Evolutionary conservation across 2,329 filamentous ascomycete genomes (phyloP).

Genomic region (Botryotinia narcissicola): DNA sequence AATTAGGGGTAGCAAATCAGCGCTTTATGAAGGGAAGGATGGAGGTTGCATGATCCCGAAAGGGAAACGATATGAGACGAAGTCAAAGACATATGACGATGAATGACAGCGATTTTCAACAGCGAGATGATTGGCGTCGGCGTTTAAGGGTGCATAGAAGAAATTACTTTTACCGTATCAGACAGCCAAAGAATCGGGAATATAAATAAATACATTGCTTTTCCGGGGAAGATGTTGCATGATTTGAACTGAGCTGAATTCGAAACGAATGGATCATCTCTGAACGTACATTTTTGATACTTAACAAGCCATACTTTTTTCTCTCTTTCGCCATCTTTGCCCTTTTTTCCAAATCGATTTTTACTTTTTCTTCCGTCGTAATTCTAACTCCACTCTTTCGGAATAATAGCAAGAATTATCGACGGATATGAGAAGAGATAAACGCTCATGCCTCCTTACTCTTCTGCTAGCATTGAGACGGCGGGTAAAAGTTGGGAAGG

Average conservation of each 20-base stretch:
- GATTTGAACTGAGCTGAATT: background rate
- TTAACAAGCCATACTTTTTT: background rate
- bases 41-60: background rate
- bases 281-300: background rate
- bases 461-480: background rate
- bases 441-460: background rate
- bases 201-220: background rate
- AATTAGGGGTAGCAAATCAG: background rate
- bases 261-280: conserved; percentile 1
- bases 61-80: background rate
- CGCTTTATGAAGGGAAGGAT: background rate
- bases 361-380: background rate
- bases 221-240: conserved; percentile 5
- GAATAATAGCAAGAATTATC: background rate
- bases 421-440: background rate
- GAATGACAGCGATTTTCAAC: background rate
- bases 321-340: background rate
- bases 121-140: background rate
- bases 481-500: background rate
- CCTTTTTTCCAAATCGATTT: background rate
- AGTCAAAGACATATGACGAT: background rate
- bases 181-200: background rate
- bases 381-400: conserved; percentile 1
- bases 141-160: conserved; percentile 14
- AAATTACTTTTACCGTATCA: conserved; percentile 10